Evolutionary conservation across 208 protist species (phyloP), one percentile per base, ranked within the genome.

Genomic region (Acanthamoeba lenticulata): DNA sequence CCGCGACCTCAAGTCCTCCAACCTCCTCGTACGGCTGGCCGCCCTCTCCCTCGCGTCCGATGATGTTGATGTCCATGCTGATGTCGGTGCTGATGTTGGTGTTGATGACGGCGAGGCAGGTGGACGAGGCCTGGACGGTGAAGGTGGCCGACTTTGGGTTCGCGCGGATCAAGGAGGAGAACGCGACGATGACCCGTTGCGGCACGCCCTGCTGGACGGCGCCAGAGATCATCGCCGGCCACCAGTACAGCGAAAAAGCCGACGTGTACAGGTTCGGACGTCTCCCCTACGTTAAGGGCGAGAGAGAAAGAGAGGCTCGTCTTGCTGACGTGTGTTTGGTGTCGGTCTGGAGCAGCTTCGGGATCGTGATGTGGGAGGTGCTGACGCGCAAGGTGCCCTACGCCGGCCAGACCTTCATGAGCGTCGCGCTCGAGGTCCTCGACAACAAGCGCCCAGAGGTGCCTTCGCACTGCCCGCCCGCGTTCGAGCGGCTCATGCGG

Each of bases 1-100:
- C 6, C 36, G 72, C 36, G 72, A 81, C 72, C 21, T 81, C 38
- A 81, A 81, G 72, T 47, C 72, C 1, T 81, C 72, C 17, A 81
- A 81, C 42, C 42, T 81, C 29, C 72, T 81, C 24, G 11, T 96
- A 95, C 32, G 55, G 29, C 55, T 62, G 27, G 55, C 24, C 55
- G 55, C 24, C 55, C 29, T 62, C 29, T 17, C 24, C 27, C 29
- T 62, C 55, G 55, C 55, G 24, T n/a, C n/a, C n/a, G n/a, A n/a
- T n/a, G n/a, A n/a, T n/a, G n/a, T n/a, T n/a, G n/a, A n/a, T n/a
- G n/a, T n/a, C n/a, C n/a, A n/a, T n/a, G n/a, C n/a, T n/a, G n/a
- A n/a, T n/a, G n/a, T n/a, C n/a, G n/a, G n/a, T n/a, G n/a, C n/a
- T n/a, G n/a, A n/a, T n/a, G n/a, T n/a, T n/a, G n/a, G n/a, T n/a